Base-by-base conservation (phyloP, 306 rosid species). In the Trifolium pratense region DNA sequence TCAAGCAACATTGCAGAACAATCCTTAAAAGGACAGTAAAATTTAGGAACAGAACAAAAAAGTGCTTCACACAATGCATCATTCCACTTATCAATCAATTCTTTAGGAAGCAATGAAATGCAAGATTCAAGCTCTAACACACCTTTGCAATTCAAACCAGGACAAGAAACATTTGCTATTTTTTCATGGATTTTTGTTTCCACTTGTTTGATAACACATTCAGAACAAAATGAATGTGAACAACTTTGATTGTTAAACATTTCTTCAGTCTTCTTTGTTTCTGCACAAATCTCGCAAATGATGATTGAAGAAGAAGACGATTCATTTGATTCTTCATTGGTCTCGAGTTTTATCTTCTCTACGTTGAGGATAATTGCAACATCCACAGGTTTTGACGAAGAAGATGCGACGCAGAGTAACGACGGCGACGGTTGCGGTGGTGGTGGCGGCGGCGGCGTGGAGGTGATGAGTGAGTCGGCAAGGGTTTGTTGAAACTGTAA, bases 1-100 rank as follows among this genome's bases (percentile, higher is more conserved):
- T 64, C 7, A 26, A 83, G 32, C 76, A 78, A 32, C 86, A 75
- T 70, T 10, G 74, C 91, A 3, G 92, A 85, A 68, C 94, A 91
- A 43, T 87, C 90, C 84, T 59, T 80, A 21, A 32, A 88, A 0
- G 92, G 97, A 37, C 94, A 91, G 15, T 85, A 79, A 18, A 84
- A 68, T 25, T 70, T 82, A 18, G 67, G 72, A 4, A 64, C 53
- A 20, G 46, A 53, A 1, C 21, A 49, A 59, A 88, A 37, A 39
- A 65, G 32, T 5, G 78, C 66, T 71, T 78, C 85, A 60, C 86
- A 80, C n/a, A 88, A 29, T 0, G 82, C 88, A 15, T 42, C 39
- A 3, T 52, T 83, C 92, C 93, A 88, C 61, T 76, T 73, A 0
- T 85, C 87, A 17, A 77, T 16, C 17, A 88, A 45, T 11, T 71